phyloP scores from a whole-genome alignment of 495 filamentous ascomycete genomes.

The Aspergillus campestris region DNA sequence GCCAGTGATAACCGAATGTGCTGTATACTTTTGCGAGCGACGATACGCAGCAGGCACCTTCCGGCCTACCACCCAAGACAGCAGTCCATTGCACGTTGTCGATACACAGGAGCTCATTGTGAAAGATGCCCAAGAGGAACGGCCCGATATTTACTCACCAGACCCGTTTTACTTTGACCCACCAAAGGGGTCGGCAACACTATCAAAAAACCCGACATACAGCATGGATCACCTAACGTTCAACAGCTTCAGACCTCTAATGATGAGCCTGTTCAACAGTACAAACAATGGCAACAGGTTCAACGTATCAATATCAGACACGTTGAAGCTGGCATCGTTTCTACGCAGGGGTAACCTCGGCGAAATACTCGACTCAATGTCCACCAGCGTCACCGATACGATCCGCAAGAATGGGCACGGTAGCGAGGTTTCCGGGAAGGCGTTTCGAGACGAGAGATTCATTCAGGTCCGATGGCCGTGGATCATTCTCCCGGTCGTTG shows the following conservation, averaged over 20 bases:
- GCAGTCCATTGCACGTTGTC: not conserved
- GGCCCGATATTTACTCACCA: not conserved
- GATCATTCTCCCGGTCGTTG: conserved; percentile 1
- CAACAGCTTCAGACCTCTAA: not conserved
- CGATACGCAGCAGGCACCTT: not conserved
- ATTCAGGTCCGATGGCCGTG: conserved; percentile 7
- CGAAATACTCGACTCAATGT: not conserved
- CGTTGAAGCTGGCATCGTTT: not conserved
- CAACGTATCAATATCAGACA: not conserved
- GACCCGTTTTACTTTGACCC: not conserved
- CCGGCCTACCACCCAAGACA: not conserved
- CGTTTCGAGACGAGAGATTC: not conserved
- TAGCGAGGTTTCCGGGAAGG: not conserved
- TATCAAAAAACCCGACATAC: not conserved
- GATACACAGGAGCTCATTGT: not conserved
- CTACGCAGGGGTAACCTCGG: not conserved
- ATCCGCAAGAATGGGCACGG: not conserved
- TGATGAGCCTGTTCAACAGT: not conserved
- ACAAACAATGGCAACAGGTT: not conserved
- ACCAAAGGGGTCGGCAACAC: not conserved
- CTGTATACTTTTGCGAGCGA: conserved; percentile 1
- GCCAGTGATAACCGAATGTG: not conserved
- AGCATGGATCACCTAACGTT: not conserved
- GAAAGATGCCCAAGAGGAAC: not conserved
- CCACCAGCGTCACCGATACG: conserved; percentile 3